Percentiles rank a stretch among this genome's conserved stretches.
Evolutionary conservation across 78 protist species (phyloP).

Genomic region (Monocercomonoides exilis): DNA sequence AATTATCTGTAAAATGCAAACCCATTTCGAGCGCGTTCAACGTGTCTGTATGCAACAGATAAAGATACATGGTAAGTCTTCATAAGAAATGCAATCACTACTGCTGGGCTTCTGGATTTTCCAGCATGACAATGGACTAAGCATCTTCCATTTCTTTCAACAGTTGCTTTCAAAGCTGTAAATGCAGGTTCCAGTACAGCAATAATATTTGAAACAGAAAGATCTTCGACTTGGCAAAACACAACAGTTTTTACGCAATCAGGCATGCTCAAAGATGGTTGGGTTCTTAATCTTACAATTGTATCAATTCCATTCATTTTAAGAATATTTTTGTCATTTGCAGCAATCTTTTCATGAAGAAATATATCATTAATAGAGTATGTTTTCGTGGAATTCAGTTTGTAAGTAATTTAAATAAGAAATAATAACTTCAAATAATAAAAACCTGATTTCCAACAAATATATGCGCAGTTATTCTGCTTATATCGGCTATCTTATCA

Average conservation of each 20-base stretch:
- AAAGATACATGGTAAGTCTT: not conserved
- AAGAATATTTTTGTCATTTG: not conserved
- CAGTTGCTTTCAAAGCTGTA: not conserved
- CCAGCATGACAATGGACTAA: constrained; percentile 18
- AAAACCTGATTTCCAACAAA: constrained; percentile 8
- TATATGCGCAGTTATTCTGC: not conserved
- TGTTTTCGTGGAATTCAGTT: not conserved
- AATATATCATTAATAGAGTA: not conserved
- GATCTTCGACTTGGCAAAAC: constrained; percentile 10
- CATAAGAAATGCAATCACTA: constrained; percentile 4
- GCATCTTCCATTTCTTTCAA: not conserved
- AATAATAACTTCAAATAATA: not conserved
- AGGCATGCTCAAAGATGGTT: not conserved
- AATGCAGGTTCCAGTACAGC: not conserved
- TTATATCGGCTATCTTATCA: not conserved
- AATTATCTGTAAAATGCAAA: not conserved
- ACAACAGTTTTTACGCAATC: not conserved
- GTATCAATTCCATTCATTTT: not conserved
- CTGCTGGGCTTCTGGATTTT: not conserved
- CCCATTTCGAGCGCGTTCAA: constrained; percentile 4
- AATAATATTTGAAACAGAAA: not conserved
- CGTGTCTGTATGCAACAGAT: not conserved
- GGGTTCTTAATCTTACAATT: not conserved
- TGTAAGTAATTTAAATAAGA: not conserved
- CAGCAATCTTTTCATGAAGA: not conserved